phyloP scores from a whole-genome alignment of 371 early-diverging fungal species.

The Rhizopus arrhizus region DNA sequence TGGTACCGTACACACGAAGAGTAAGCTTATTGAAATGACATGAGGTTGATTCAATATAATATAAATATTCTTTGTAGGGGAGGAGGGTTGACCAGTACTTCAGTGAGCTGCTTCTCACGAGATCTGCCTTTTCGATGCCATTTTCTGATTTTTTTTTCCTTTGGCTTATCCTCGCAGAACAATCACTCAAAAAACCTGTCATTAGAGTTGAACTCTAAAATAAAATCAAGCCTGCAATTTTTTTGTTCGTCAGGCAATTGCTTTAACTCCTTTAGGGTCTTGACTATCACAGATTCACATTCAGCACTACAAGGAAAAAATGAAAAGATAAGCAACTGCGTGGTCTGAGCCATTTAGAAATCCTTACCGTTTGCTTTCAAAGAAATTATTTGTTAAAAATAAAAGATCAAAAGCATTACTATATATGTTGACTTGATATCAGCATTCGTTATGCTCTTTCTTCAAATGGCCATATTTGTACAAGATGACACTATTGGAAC shows the following conservation, averaged over 20 bases:
- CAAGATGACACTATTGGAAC: slow-evolving; percentile 14
- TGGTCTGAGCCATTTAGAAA: slow-evolving; percentile 10
- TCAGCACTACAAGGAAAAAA: slow-evolving; percentile 18
- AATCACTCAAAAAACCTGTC: slow-evolving; percentile 11
- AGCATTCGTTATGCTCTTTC: slow-evolving; percentile 13
- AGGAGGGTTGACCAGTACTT: slow-evolving; percentile 19
- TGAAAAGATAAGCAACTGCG: slow-evolving; percentile 16
- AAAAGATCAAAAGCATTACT: slow-evolving; percentile 11
- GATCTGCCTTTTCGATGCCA: slow-evolving; percentile 14
- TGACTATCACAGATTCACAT: slow-evolving; percentile 15
- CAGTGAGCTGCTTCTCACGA: slow-evolving; percentile 17
- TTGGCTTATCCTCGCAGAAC: slow-evolving; percentile 14
- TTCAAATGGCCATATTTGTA: slow-evolving; percentile 13
- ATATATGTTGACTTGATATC: slow-evolving; percentile 14
- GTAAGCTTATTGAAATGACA: slow-evolving; percentile 19
- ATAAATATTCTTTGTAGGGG: slow-evolving; percentile 13
- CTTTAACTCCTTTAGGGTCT: slow-evolving; percentile 16
- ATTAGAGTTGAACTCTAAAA: slow-evolving; percentile 15
- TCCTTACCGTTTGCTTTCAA: slow-evolving; percentile 16
- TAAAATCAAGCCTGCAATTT: slow-evolving; percentile 7
- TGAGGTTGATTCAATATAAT: slow-evolving; percentile 16
- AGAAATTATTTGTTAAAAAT: slow-evolving; percentile 12
- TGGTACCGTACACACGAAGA: slow-evolving; percentile 17
- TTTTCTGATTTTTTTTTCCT: slow-evolving; percentile 14
- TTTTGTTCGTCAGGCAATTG: slow-evolving; percentile 14